These are phyloP conservation scores for Solidago caesia DNA, from an alignment of 129 eudicot species.

Conservation along the genomic window DNA sequence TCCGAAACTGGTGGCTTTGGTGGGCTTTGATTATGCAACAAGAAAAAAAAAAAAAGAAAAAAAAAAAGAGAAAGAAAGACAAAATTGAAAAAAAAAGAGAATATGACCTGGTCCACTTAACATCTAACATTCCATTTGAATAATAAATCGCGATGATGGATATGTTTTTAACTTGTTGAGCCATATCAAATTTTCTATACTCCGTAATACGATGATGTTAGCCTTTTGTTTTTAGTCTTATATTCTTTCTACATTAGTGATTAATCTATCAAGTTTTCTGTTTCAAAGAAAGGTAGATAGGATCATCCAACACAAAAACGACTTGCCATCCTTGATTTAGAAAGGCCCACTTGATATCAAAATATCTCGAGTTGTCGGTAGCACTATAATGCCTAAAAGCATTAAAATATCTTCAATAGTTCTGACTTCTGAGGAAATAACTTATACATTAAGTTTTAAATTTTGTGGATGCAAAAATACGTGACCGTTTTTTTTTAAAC, in stretches of 20 bases:
- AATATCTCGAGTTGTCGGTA: conserved; percentile 25
- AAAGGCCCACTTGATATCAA: conserved; percentile 19
- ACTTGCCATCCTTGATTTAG: background rate
- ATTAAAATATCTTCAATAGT: conserved; percentile 19
- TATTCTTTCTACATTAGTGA: background rate
- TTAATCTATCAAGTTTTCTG: background rate
- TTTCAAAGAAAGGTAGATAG: background rate
- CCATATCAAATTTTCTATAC: background rate
- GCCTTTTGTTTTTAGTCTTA: too few relatives aligned
- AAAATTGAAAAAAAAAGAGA: too few relatives aligned
- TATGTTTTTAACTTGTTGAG: background rate
- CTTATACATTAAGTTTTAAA: too few relatives aligned
- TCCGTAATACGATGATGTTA: too few relatives aligned
- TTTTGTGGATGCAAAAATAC: too few relatives aligned
- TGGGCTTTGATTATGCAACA: too few relatives aligned
- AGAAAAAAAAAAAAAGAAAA: too few relatives aligned
- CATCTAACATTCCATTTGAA: too few relatives aligned
- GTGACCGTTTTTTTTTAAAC: too few relatives aligned
- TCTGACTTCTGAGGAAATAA: background rate
- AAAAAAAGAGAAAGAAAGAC: too few relatives aligned
- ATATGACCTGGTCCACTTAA: too few relatives aligned
- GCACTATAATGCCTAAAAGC: background rate
- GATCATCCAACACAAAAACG: background rate
- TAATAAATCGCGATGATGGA: background rate
- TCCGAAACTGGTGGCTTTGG: too few relatives aligned